phyloP scores from a whole-genome alignment of 2,329 filamentous ascomycete genomes.

The Aphanocladium album region DNA sequence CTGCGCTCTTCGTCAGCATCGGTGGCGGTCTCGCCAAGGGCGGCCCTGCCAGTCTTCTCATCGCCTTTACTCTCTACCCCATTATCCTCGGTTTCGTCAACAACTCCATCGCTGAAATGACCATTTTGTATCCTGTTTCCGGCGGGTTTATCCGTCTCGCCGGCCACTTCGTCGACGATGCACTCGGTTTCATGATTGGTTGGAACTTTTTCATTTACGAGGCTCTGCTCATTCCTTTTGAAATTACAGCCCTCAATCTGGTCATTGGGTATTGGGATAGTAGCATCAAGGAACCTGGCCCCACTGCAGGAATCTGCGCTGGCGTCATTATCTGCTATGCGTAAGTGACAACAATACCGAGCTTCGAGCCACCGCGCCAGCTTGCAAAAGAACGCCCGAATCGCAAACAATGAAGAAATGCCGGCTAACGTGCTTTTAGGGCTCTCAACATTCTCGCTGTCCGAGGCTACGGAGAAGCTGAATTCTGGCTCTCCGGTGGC shows the following conservation, averaged over 20 bases:
- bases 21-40: conserved; percentile 46
- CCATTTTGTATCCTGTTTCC: conserved; percentile 54
- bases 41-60: conserved; percentile 46
- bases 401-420: not conserved
- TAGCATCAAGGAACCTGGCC: conserved; percentile 54
- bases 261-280: conserved; percentile 37
- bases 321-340: conserved; percentile 52
- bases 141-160: conserved; percentile 61
- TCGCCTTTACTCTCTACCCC: conserved; percentile 55
- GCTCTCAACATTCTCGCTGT: conserved; percentile 61
- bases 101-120: conserved; percentile 63
- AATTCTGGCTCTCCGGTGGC: conserved; percentile 62
- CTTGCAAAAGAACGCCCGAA: too few species aligned
- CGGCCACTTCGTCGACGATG: conserved; percentile 62
- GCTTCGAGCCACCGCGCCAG: too few species aligned
- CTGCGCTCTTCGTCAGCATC: conserved; percentile 57
- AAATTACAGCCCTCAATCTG: conserved; percentile 37
- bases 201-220: conserved; percentile 44
- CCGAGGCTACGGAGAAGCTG: conserved; percentile 63
- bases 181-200: conserved; percentile 50
- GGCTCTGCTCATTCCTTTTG: conserved; percentile 38
- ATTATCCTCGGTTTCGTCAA: conserved; percentile 56
- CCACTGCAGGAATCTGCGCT: conserved; percentile 58
- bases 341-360: conserved; percentile 33
- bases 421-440: conserved; percentile 23